Percentiles rank a stretch among this genome's conserved stretches.
Conservation (phyloP, 176 grass and related monocot genomes). For the Aegilops tauschii region DNA sequence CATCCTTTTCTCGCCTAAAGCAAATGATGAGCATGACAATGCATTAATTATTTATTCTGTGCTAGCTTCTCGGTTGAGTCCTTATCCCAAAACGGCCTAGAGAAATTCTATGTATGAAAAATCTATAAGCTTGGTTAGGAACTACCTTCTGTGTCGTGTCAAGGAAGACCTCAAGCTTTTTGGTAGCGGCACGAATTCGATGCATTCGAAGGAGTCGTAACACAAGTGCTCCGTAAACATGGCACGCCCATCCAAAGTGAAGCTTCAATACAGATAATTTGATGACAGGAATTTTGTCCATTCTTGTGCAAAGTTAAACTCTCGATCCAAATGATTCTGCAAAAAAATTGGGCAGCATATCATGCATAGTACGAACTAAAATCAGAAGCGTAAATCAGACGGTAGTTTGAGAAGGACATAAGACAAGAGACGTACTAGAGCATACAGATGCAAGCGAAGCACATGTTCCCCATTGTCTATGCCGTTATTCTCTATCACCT, state of each 20-base stretch:
- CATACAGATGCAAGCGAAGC: too few relatives aligned
- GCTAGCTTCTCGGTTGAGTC: too few relatives aligned
- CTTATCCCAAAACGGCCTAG: neutral
- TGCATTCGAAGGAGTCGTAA: neutral
- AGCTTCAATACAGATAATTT: neutral
- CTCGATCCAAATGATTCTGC: neutral
- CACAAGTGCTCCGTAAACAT: neutral
- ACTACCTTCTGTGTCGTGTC: neutral
- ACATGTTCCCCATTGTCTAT: too few relatives aligned
- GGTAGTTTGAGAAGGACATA: too few relatives aligned
- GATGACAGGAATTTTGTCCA: neutral
- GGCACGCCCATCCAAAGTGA: neutral
- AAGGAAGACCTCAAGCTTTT: neutral
- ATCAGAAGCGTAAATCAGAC: too few relatives aligned
- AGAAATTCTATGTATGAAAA: neutral
- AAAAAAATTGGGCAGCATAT: neutral
- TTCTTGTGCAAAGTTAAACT: neutral
- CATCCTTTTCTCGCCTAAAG: too few relatives aligned
- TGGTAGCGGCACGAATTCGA: neutral
- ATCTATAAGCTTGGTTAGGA: neutral
- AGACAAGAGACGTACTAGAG: too few relatives aligned
- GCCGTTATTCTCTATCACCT: too few relatives aligned
- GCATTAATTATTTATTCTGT: too few relatives aligned
- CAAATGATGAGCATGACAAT: neutral
- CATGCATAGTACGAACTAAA: too few relatives aligned